Evolutionary conservation across 2,329 filamentous ascomycete genomes (phyloP), one percentile per base, ranked within the genome.

Genomic region (Ceratocystiopsis brevicomis): DNA sequence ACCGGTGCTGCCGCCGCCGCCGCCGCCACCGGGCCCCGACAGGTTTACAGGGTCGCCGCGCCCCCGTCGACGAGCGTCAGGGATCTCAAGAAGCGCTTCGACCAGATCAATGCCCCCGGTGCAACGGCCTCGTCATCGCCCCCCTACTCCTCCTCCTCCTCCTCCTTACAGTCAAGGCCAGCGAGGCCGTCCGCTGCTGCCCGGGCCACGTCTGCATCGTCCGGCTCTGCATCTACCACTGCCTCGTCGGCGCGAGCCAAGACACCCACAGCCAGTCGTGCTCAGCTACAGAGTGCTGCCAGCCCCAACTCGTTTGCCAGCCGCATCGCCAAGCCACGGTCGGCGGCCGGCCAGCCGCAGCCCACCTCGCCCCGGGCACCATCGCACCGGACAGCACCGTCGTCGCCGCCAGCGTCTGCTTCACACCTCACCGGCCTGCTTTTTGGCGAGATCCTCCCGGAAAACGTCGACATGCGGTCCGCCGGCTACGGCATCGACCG

Each of bases 61-160:
- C 40, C 46, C 50, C 15, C 36, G 25, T 30, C 53, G 50, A 67
- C 76, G n/a, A 87, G 79, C 47, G 81, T 90, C 51, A 84, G 79
- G 60, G 82, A 90, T 55, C 66, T 90, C 48, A 77, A 82, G 53
- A 83, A 78, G 59, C 77, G 73, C 44, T 90, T 88, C 61, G 81
- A 88, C 58, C 74, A 78, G 54, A 75, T 48, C 57, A 47, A 41
- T 41, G 47, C 25, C 25, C 25, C 52, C 58, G 38, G 54, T 60
- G 25, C 44, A 51, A 57, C 44, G 13, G 36, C 46, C 37, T 46
- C 48, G 16, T 16, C 45, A 16, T 19, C n/a, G n/a, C n/a, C n/a
- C n/a, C n/a, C n/a, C 47, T 13, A 46, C 53, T 50, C 54, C 53
- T 51, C 54, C 6, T 38, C 41, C 6, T 41, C 40, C 4, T 10